Base-by-base conservation (phyloP, 768 basidiomycete genomes). In the Myochromella boudieri region DNA sequence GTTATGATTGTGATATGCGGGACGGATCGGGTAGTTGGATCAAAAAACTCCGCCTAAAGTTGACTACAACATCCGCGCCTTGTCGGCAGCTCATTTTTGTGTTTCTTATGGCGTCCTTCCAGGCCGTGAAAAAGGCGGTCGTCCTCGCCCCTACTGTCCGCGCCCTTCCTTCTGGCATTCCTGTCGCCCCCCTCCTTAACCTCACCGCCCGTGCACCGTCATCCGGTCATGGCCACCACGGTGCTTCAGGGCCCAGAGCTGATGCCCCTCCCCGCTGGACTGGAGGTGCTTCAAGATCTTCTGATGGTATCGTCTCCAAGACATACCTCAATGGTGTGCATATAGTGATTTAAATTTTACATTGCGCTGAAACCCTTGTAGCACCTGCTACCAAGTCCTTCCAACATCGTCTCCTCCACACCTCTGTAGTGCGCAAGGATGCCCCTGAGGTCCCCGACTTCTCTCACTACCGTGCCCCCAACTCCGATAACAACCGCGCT, bases 371-470 rank as follows among this genome's bases (percentile, higher is more conserved):
- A 32, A 44, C 20, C 31, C 31, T 41, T 52, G 32, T 63, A 79
- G 85, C 79, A 37, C 67, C 77, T n/a, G 62, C 81, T 15, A 79
- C 80, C 14, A 66, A 72, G 46, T 64, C 71, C 54, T 72, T 73
- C 69, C 80, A 84, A 52, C 84, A 80, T 48, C 86, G 90, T 62
- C 76, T 85, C 50, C 71, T 95, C 48, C 87, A 91, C 63, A 88
- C 89, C 56, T 85, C 92, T 44, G 77, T 82, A 36, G 71, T 75
- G 45, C 72, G 72, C 58, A 80, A 78, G 57, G 82, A 85, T 60
- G 82, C 85, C 24, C 84, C 89, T 37, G 76, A 91, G 52, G 91
- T 95, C 6, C 97, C 97, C 53, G 87, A 97, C 74, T 95, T 88
- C 64, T 78, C 83, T 34, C 66, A 82, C 37, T 97, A 98, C 76